Evolutionary conservation across 106 monocot species (phyloP), one percentile per base, ranked within the genome.

Genomic region (Hemerocallis citrina): DNA sequence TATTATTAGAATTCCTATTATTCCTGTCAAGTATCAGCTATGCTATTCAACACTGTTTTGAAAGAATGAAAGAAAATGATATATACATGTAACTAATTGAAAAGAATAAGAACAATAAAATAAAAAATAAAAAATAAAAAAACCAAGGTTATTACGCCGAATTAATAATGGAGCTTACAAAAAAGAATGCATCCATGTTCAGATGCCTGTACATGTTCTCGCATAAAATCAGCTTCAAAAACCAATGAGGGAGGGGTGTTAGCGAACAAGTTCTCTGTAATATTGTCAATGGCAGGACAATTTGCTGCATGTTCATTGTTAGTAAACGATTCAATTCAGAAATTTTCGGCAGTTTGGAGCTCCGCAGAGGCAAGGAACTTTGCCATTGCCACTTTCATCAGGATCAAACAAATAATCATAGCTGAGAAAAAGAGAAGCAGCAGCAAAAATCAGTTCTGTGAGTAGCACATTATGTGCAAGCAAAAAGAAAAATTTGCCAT

Each of bases 381-480:
- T 92, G 65, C 70, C 58, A 19, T 84, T 83, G 5, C 77, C 92
- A 31, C 60, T 66, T 67, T 87, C 92, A 57, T 81, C 87, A 59
- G 83, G 67, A 40, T 92, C 87, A 62, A 92, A 92, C 34, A 87
- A 72, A 45, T 92, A 92, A 49, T 92, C 92, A 30, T 92, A 92
- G 36, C 92, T 92, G n/a, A n/a, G n/a, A n/a, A n/a, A n/a, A n/a
- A n/a, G n/a, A 55, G 20, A 77, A 63, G 21, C 46, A 19, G 45
- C 12, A 24, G 25, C 11, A 32, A 66, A 71, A 34, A 20, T 21
- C 17, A 11, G 37, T 6, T 38, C 37, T 6, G 37, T 11, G 11
- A 38, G 5, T 6, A 38, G 11, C 7, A 38, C 37, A 38, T 6
- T 5, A 5, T 38, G 37, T 6, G 61, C 10, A 30, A 52, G 17